Evolutionary conservation across 2,329 filamentous ascomycete species (phyloP).

Genomic region (Cryphonectria parasitica): DNA sequence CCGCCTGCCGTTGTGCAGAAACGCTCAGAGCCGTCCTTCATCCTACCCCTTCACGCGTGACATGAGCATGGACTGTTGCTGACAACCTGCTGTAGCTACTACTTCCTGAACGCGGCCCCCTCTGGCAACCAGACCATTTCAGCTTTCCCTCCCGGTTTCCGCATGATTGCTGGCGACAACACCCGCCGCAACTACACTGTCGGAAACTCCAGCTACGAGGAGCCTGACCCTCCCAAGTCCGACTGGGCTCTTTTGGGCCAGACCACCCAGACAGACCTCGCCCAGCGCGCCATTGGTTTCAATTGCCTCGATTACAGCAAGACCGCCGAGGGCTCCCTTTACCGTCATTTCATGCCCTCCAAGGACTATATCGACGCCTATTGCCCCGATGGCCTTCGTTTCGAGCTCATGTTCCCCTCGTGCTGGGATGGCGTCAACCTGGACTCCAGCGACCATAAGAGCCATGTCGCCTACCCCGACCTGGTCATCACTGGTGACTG

Average conservation of each 20-base stretch:
- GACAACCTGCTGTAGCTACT: constrained; percentile 64
- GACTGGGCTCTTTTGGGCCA: constrained; percentile 67
- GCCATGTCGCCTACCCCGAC: constrained; percentile 77
- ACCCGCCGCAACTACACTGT: constrained; percentile 70
- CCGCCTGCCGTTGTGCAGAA: not conserved
- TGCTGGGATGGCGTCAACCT: constrained; percentile 80
- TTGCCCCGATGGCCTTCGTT: constrained; percentile 79
- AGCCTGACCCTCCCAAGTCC: constrained; percentile 68
- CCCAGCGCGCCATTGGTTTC: constrained; percentile 86
- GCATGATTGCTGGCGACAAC: constrained; percentile 80
- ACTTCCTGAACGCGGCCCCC: constrained; percentile 67
- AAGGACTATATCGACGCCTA: constrained; percentile 80
- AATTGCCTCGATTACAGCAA: constrained; percentile 87
- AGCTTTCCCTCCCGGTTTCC: constrained; percentile 77
- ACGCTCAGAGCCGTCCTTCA: not conserved
- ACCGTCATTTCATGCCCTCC: constrained; percentile 79
- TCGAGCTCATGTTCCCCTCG: constrained; percentile 86
- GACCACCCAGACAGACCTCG: constrained; percentile 68
- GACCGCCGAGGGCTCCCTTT: constrained; percentile 71
- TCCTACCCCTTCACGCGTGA: not conserved
- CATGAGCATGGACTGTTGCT: not conserved
- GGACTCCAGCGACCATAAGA: constrained; percentile 59
- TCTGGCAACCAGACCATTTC: constrained; percentile 58
- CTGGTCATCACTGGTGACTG: constrained; percentile 78
- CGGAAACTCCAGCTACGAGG: constrained; percentile 68